Percentiles rank a stretch among this genome's conserved stretches.
phyloP scores from a whole-genome alignment of 495 filamentous ascomycete genomes.

The Pseudevernia furfuracea region DNA sequence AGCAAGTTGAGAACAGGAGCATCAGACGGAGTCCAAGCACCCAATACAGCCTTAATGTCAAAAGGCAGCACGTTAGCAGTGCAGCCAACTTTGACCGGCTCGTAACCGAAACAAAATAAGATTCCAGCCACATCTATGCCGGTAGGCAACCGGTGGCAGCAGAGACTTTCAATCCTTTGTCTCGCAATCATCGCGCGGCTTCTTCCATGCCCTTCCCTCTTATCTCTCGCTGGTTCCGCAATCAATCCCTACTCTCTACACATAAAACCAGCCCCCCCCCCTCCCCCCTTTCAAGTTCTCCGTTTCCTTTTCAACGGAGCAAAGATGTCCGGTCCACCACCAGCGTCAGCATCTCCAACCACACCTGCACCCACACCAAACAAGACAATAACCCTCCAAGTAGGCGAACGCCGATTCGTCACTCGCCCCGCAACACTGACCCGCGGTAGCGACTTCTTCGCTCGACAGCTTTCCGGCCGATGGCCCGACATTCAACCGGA shows the following conservation, averaged over 20 bases:
- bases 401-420: background rate
- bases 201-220: background rate
- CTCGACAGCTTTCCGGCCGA: background rate
- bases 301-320: background rate
- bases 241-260: background rate
- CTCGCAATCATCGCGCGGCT: background rate
- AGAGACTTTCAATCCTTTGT: background rate
- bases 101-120: background rate
- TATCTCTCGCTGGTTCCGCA: background rate
- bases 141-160: background rate
- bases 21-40: background rate
- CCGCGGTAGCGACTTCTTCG: background rate
- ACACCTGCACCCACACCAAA: background rate
- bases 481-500: slow-evolving; percentile 20
- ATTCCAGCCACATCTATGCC: background rate
- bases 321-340: background rate
- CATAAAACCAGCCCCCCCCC: background rate
- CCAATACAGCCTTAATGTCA: background rate
- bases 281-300: too few species aligned
- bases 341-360: background rate
- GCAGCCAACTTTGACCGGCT: background rate
- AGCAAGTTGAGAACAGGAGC: background rate
- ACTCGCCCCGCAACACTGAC: background rate
- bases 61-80: background rate
- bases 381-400: background rate